Base-by-base conservation (phyloP, 495 filamentous ascomycete species). In the Trichoderma orchidacearum region DNA sequence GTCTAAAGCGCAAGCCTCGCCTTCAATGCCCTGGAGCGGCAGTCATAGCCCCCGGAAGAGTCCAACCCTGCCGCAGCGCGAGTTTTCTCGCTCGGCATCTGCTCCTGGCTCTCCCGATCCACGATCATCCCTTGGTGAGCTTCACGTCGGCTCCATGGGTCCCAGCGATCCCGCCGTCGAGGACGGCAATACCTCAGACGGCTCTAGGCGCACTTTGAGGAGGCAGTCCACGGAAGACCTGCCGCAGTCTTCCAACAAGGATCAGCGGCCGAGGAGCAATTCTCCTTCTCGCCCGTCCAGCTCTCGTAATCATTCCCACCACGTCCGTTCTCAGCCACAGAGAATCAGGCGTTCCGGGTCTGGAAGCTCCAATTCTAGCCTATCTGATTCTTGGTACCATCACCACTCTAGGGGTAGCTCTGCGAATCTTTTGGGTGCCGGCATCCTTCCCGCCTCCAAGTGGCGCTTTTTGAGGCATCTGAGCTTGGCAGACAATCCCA, bases 391-490 rank as follows among this genome's bases (percentile, higher is more conserved):
- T 28, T 79, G 84, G 73, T 48, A 48, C 21, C 84, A 86, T 34
- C 79, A 75, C 57, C 72, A 75, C 29, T 67, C 72, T 1, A 72
- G 77, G 17, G 81, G 82, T 27, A 89, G 87, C 68, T 82, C 85
- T 21, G 83, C 86, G 5, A 93, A 88, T 62, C 73, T 95, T 0
- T 69, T 86, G 18, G 63, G 74, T 13, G 71, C 80, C 63, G 81
- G 80, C 27, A 74, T 81, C 51, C 77, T 95, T 8, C 89, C 89
- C 35, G 66, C 85, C 7, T 85, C 84, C 28, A 97, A 96, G 73
- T 98, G 93, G 93, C 81, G 91, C 54, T 94, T 96, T 69, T 70
- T 98, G 63, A 84, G 84, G 62, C 91, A 96, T 69, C 76, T 98
- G 9, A 90, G 93, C 60, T 75, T 98, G 51, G 83, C 93, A 0